A percentile compares a stretch with the other conserved stretches of the same genome.
Evolutionary conservation across 805 yeast genomes (phyloP).

Genomic region (Spathaspora girioi): DNA sequence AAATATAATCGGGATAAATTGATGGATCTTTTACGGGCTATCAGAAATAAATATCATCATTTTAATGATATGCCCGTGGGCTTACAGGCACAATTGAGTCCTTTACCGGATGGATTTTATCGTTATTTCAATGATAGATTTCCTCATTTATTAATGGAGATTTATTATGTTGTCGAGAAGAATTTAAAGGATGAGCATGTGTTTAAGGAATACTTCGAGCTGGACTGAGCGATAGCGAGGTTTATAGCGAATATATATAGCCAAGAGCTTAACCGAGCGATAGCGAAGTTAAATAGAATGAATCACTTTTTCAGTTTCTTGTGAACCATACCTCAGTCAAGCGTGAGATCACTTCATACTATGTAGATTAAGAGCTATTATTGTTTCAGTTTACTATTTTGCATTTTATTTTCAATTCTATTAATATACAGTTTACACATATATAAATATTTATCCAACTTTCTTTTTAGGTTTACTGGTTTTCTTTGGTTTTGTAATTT

Average conservation of each 20-base stretch:
- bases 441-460: background rate
- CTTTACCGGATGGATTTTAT: constrained; percentile 83
- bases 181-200: constrained; percentile 63
- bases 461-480: background rate
- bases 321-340: no score
- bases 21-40: constrained; percentile 82
- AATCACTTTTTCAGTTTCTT: no score
- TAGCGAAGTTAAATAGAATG: no score
- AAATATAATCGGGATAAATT: constrained; percentile 76
- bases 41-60: constrained; percentile 93
- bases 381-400: no score
- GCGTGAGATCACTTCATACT: no score
- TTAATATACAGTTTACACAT: background rate
- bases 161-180: constrained; percentile 58
- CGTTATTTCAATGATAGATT: constrained; percentile 69
- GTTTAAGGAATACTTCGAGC: constrained; percentile 35
- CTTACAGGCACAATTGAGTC: constrained; percentile 64
- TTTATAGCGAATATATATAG: background rate
- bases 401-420: background rate
- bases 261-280: no score
- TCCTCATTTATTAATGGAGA: constrained; percentile 74
- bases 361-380: no score
- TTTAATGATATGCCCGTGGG: constrained; percentile 80
- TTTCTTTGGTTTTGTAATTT: constrained; percentile 3
- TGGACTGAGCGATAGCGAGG: background rate